A percentile compares a stretch with the other conserved stretches of the same genome.
Evolutionary conservation across 2,329 filamentous ascomycete genomes (phyloP).

Genomic region (Chaetomium sp.): DNA sequence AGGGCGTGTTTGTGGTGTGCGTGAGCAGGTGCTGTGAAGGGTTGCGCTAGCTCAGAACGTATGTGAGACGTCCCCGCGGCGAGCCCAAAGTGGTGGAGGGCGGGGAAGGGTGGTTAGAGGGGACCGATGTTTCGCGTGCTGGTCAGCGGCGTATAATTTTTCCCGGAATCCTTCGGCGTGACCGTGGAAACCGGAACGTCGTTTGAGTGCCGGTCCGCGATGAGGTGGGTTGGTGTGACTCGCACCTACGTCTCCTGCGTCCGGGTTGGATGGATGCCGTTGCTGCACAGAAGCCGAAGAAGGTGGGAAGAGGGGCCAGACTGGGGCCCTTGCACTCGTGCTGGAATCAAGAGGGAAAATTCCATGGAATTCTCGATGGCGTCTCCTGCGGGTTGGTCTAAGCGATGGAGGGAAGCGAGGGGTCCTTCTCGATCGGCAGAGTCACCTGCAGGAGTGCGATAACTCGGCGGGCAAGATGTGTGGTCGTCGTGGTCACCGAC

Average conservation of each 20-base stretch:
- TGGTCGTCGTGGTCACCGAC: too few relatives aligned
- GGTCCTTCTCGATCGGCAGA: too few relatives aligned
- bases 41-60: too few relatives aligned
- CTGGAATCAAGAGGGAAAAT: too few relatives aligned
- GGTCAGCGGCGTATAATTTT: not conserved
- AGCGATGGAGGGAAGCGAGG: too few relatives aligned
- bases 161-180: not conserved
- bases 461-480: not conserved
- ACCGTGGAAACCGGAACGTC: not conserved
- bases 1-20: too few relatives aligned
- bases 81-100: not conserved
- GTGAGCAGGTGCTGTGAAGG: too few relatives aligned
- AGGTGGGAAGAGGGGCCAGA: not conserved
- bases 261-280: too few relatives aligned
- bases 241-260: not conserved
- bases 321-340: not conserved
- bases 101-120: not conserved
- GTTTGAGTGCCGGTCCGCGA: too few relatives aligned
- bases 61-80: not conserved
- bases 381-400: not conserved
- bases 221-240: not conserved
- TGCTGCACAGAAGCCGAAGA: not conserved
- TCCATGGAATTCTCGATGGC: not conserved
- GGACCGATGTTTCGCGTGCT: not conserved
- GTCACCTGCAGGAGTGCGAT: not conserved